Conservation (phyloP, 495 filamentous ascomycete genomes). For the Aspergillus homomorphus region DNA sequence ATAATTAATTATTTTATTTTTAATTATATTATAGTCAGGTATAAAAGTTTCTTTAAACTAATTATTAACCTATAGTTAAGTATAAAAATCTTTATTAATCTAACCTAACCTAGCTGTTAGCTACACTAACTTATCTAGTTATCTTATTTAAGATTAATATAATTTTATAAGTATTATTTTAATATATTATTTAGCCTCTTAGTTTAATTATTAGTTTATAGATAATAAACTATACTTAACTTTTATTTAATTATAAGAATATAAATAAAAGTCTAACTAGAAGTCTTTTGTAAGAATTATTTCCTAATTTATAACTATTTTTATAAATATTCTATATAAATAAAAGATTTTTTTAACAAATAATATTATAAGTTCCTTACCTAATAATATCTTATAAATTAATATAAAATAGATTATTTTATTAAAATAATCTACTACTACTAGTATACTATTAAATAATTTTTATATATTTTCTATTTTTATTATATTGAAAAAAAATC, state of each 20-base stretch:
- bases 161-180: not conserved
- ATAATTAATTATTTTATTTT: too few relatives aligned
- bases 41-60: too few relatives aligned
- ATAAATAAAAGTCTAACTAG: slow-evolving; percentile 4
- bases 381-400: not conserved
- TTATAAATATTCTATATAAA: not conserved
- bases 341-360: not conserved
- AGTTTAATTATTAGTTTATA: slow-evolving; percentile 7
- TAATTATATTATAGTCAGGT: too few relatives aligned
- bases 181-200: slow-evolving; percentile 3
- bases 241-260: not conserved
- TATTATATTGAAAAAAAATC: too few relatives aligned
- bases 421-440: too few relatives aligned
- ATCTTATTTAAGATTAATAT: slow-evolving; percentile 8
- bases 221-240: slow-evolving; percentile 6
- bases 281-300: not conserved
- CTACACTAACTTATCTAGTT: not conserved
- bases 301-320: not conserved
- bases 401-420: not conserved
- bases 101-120: too few relatives aligned
- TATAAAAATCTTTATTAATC: too few relatives aligned
- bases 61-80: too few relatives aligned
- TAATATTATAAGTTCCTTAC: not conserved
- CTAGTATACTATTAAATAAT: too few relatives aligned
- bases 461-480: too few relatives aligned